Base-by-base conservation (phyloP, 495 filamentous ascomycete species). In the Penicillium diatomitis region DNA sequence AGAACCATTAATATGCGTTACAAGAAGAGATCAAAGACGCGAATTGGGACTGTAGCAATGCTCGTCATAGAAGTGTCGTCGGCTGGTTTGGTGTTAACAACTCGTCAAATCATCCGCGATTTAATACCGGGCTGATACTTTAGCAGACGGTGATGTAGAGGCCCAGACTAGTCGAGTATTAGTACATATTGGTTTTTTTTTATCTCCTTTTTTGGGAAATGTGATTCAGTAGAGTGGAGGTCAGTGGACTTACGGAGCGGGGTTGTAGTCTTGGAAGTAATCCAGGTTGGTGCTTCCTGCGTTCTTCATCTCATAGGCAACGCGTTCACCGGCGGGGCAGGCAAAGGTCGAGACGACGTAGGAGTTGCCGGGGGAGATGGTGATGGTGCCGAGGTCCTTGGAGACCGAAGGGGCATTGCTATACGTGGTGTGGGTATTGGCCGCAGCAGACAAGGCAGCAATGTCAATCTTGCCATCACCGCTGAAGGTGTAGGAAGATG, bases 241-340 rank as follows among this genome's bases (percentile, higher is more conserved):
- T 20, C 20, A 31, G 4, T 30, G 3, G 35, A 68, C 69, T 60
- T 64, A 71, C 56, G 83, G 78, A 38, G 69, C 65, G 11, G 77
- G 77, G 52, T 77, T 80, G 48, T 60, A 80, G 56, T 85, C 77
- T 60, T 88, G 70, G 59, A 82, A 81, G 54, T 77, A 86, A 36
- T 79, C 62, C 6, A 87, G 56, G 35, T 71, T 58, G 10, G 80
- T 75, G 43, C 61, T 67, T 31, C 74, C 77, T 32, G 69, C 66
- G 8, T 66, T 69, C 54, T 70, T 78, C 47, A 84, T 65, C 61
- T 77, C 66, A 47, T 72, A 78, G 4, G 62, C 63, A 30, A 83
- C 58, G 8, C 67, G 61, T 47, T 74, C 29, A 6, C 77, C 81
- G 36, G 71, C 75, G 0, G 73, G 67, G 56, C 85, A 88, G 0